phyloP scores from a whole-genome alignment of 352 stramenopile genomes.

The Phytopythium litorale region DNA sequence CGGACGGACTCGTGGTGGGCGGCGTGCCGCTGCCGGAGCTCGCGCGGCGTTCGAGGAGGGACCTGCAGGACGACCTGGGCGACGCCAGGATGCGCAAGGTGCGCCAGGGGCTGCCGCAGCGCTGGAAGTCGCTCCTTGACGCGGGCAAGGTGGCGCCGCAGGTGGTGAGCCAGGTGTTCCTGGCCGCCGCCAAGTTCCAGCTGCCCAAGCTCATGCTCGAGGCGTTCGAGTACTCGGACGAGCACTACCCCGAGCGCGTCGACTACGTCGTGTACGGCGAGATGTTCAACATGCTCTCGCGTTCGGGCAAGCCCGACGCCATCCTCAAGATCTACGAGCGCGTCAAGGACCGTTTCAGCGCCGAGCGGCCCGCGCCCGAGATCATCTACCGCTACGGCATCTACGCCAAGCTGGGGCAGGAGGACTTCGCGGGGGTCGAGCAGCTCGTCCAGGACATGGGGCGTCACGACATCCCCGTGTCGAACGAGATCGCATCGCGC shows the following conservation, averaged over 20 bases:
- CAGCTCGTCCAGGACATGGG: conserved; percentile 36
- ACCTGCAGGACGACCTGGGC: conserved; percentile 24
- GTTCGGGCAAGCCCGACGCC: conserved; percentile 12
- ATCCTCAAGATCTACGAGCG: conserved; percentile 31
- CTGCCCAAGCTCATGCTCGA: conserved; percentile 25
- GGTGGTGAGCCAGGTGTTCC: conserved; percentile 31
- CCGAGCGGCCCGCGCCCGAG: conserved; percentile 24
- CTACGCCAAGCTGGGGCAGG: conserved; percentile 30
- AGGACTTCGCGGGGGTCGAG: conserved; percentile 26
- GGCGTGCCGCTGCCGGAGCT: conserved; percentile 28
- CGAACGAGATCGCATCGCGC: conserved; percentile 39
- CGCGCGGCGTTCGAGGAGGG: conserved; percentile 20
- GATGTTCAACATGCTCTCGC: conserved; percentile 32
- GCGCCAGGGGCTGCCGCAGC: conserved; percentile 17
- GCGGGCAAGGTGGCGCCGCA: conserved; percentile 10
- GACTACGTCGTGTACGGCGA: conserved; percentile 41
- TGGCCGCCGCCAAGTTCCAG: conserved; percentile 18
- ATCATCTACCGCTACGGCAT: conserved; percentile 63
- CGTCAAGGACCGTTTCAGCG: conserved; percentile 23
- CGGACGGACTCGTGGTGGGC: conserved; percentile 16
- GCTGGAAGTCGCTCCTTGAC: conserved; percentile 20
- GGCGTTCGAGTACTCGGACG: conserved; percentile 40
- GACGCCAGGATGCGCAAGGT: conserved; percentile 18
- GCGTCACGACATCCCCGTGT: conserved; percentile 16
- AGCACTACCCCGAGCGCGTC: conserved; percentile 21